Conservation (phyloP, 129 eudicot genomes). For the Flaveria sonorensis region DNA sequence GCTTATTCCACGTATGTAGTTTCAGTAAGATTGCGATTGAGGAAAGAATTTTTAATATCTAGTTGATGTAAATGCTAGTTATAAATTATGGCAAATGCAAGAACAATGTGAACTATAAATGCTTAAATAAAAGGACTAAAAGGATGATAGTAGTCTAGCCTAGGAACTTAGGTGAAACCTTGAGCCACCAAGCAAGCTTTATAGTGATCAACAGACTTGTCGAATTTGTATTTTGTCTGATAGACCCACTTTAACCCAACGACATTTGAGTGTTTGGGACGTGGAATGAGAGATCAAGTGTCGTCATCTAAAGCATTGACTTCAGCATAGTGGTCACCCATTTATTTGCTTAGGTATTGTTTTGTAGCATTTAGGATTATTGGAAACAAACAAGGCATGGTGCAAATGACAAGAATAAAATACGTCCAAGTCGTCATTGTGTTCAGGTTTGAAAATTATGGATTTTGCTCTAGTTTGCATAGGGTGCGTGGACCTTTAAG, state of each 20-base stretch:
- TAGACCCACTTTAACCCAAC: neutral
- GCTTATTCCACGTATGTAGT: no score
- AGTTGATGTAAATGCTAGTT: no score
- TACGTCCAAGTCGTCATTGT: no score
- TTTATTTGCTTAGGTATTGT: neutral
- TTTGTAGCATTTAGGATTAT: no score
- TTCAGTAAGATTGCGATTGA: no score
- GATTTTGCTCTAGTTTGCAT: no score
- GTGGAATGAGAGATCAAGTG: neutral
- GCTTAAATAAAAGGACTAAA: neutral
- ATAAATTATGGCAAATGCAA: neutral
- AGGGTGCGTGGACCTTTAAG: no score
- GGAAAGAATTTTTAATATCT: no score
- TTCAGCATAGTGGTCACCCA: neutral
- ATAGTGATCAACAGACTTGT: neutral
- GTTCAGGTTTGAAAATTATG: no score
- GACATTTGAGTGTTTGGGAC: neutral
- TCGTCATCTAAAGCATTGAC: neutral
- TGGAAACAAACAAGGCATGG: no score
- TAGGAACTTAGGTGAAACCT: neutral
- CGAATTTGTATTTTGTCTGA: neutral
- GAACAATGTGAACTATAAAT: neutral
- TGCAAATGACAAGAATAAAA: no score
- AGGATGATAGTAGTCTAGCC: neutral
- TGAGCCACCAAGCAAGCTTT: neutral